Conservation (phyloP, 2,329 filamentous ascomycete species). For the Microsporum audouinii region DNA sequence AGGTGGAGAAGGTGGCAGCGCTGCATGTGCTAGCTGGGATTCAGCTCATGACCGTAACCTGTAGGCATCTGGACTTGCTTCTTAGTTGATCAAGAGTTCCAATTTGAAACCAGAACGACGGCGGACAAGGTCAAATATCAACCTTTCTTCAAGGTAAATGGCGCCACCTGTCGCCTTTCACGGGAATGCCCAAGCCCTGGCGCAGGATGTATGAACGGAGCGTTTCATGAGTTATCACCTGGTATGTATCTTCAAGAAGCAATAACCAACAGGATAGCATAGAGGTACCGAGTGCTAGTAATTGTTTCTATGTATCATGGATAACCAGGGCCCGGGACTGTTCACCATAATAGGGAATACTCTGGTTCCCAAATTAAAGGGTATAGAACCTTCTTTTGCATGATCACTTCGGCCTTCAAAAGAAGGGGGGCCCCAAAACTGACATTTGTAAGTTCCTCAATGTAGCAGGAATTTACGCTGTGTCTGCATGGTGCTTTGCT, state of each 20-base stretch:
- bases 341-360: neutral
- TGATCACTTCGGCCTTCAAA: neutral
- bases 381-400: neutral
- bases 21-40: neutral
- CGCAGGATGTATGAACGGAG: neutral
- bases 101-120: neutral
- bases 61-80: neutral
- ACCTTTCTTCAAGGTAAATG: neutral
- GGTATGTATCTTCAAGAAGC: neutral
- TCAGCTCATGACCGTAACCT: neutral
- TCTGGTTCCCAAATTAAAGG: neutral
- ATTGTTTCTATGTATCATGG: neutral
- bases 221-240: neutral
- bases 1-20: neutral
- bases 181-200: neutral
- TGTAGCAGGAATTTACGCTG: neutral
- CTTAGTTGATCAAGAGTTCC: neutral
- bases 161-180: neutral
- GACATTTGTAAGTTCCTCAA: neutral
- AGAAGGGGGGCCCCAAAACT: neutral
- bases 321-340: neutral
- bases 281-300: neutral
- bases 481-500: neutral
- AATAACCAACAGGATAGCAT: neutral
- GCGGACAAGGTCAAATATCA: neutral